Evolutionary conservation across 1,284 basidiomycete genomes (phyloP).

Genomic region (Thecaphora frezii): DNA sequence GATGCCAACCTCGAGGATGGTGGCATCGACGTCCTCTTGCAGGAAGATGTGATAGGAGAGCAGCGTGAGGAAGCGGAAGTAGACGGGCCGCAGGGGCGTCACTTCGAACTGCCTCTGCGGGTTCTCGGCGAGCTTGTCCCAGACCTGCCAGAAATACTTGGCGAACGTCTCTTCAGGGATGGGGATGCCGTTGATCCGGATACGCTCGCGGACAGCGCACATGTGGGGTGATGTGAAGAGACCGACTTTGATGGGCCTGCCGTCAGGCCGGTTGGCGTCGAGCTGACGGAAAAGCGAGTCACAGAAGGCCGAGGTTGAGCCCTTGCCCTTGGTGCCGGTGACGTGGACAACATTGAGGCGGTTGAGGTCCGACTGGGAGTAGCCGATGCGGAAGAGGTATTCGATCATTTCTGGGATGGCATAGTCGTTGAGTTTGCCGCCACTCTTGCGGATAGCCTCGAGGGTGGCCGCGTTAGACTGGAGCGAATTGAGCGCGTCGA

Average conservation of each 20-base stretch:
- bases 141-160: constrained; percentile 92
- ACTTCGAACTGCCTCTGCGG: constrained; percentile 29
- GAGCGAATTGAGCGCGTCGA: constrained; percentile 83
- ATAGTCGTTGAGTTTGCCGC: constrained; percentile 69
- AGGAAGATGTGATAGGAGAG: constrained; percentile 90
- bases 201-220: constrained; percentile 91
- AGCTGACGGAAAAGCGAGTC: constrained; percentile 52
- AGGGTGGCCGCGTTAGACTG: constrained; percentile 92
- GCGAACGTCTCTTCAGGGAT: constrained; percentile 85
- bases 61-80: constrained; percentile 91
- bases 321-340: constrained; percentile 98
- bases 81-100: constrained; percentile 77
- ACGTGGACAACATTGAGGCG: constrained; percentile 90
- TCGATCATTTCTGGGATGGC: constrained; percentile 88
- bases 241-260: constrained; percentile 62
- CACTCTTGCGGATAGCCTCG: constrained; percentile 78
- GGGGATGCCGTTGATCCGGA: constrained; percentile 87
- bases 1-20: constrained; percentile 94
- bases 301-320: constrained; percentile 88
- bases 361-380: constrained; percentile 78
- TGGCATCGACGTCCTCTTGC: constrained; percentile 76
- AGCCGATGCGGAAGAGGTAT: constrained; percentile 83
- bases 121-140: constrained; percentile 81
- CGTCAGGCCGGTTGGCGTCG: constrained; percentile 30
- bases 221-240: constrained; percentile 97